Percentiles rank a stretch among this genome's conserved stretches.
Conservation (phyloP, 352 stramenopile genomes). For the Elongisporangium undulatum region DNA sequence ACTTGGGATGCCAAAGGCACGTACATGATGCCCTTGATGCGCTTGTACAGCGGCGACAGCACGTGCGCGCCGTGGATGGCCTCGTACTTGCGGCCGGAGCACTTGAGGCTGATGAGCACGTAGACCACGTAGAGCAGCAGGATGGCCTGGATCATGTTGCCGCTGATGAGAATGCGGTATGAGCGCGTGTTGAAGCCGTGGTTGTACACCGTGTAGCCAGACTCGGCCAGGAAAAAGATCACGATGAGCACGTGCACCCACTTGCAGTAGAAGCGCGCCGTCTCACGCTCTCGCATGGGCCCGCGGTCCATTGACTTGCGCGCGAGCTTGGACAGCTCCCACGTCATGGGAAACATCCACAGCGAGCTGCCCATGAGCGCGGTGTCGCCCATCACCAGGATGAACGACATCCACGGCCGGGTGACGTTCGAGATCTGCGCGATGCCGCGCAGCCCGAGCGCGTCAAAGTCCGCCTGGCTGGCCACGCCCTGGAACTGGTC, state of each 20-base stretch:
- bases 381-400: slow-evolving; percentile 34
- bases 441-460: slow-evolving; percentile 31
- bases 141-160: slow-evolving; percentile 38
- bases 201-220: slow-evolving; percentile 32
- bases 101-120: slow-evolving; percentile 37
- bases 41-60: slow-evolving; percentile 48
- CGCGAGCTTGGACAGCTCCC: slow-evolving; percentile 35
- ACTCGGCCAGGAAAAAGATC: slow-evolving; percentile 32
- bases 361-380: slow-evolving; percentile 34
- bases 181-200: slow-evolving; percentile 25
- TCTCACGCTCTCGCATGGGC: slow-evolving; percentile 13
- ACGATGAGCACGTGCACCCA: slow-evolving; percentile 28
- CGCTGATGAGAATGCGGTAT: slow-evolving; percentile 33
- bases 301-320: slow-evolving; percentile 37
- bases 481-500: slow-evolving; percentile 4
- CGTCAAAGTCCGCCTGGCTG: slow-evolving; percentile 15
- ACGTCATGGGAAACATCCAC: slow-evolving; percentile 48
- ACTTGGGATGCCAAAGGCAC: slow-evolving; percentile 2
- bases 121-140: slow-evolving; percentile 33
- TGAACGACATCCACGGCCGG: slow-evolving; percentile 32
- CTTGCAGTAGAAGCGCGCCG: slow-evolving; percentile 21
- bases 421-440: slow-evolving; percentile 30
- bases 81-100: slow-evolving; percentile 44
- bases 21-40: slow-evolving; percentile 60
- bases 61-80: slow-evolving; percentile 34